phyloP scores from a whole-genome alignment of 2,329 filamentous ascomycete species.

The Fusarium nurragi region DNA sequence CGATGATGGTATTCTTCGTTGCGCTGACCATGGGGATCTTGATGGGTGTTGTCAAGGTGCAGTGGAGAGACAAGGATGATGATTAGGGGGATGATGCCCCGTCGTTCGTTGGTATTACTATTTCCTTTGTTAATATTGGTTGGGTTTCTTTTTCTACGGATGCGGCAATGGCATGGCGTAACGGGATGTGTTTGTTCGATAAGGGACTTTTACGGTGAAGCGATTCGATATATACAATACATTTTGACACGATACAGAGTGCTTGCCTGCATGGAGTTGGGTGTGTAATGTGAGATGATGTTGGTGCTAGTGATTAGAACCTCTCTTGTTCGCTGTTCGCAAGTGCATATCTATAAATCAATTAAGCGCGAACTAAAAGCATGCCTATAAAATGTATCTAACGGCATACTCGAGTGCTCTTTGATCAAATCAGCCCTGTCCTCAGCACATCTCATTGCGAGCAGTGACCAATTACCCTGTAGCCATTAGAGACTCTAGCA shows the following conservation, averaged over 20 bases:
- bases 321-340: background rate
- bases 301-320: background rate
- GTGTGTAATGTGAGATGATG: background rate
- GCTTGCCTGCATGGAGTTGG: too few species aligned
- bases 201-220: background rate
- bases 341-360: too few species aligned
- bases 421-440: too few species aligned
- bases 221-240: background rate
- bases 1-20: conserved; percentile 39
- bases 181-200: background rate
- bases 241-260: background rate
- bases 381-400: too few species aligned
- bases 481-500: too few species aligned
- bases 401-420: too few species aligned
- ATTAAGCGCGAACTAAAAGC: too few species aligned
- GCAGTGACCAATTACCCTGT: too few species aligned
- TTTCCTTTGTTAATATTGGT: conserved; percentile 3
- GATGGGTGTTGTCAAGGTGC: conserved; percentile 41
- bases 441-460: too few species aligned
- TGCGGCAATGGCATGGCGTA: conserved; percentile 22
- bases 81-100: too few species aligned
- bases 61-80: conserved; percentile 27
- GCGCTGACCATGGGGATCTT: conserved; percentile 43
- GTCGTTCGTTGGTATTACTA: too few species aligned
- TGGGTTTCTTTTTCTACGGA: background rate